phyloP scores from a whole-genome alignment of 177 flowering plant species.

The Vitis hybrid region DNA sequence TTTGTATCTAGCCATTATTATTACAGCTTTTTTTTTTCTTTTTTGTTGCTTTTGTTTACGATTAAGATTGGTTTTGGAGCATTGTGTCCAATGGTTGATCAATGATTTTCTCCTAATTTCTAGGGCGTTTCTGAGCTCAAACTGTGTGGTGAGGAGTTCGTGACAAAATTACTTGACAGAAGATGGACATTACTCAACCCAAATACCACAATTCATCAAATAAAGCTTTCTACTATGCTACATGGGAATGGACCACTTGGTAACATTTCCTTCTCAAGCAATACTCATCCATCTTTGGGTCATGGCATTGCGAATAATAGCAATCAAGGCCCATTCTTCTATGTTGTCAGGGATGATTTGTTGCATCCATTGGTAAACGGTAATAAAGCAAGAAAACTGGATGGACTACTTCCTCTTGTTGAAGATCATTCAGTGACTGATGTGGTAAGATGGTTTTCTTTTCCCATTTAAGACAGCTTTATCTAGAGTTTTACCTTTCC shows the following conservation, averaged over 20 bases:
- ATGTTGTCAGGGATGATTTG: conserved; percentile 83
- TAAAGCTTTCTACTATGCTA: conserved; percentile 32
- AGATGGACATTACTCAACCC: conserved; percentile 74
- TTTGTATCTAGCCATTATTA: not conserved
- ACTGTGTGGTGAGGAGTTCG: conserved; percentile 29
- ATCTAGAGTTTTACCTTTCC: too few relatives aligned
- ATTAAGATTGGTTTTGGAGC: too few relatives aligned
- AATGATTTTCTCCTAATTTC: not conserved
- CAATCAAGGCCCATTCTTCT: conserved; percentile 44
- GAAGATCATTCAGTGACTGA: conserved; percentile 74
- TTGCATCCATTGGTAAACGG: conserved; percentile 91
- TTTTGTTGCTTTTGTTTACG: not conserved
- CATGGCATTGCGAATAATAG: conserved; percentile 27
- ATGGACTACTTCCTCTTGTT: conserved; percentile 76
- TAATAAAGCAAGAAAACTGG: conserved; percentile 89
- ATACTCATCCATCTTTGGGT: conserved; percentile 46
- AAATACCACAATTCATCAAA: conserved; percentile 63
- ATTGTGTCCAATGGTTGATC: not conserved
- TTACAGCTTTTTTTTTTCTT: not conserved
- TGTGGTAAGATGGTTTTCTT: conserved; percentile 57
- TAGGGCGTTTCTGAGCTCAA: conserved; percentile 24
- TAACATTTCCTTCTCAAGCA: conserved; percentile 36
- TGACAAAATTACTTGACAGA: conserved; percentile 59
- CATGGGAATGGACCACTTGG: conserved; percentile 18
- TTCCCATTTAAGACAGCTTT: not conserved